Conservation (phyloP, 352 stramenopile genomes). For the Pythium folliculosum region DNA sequence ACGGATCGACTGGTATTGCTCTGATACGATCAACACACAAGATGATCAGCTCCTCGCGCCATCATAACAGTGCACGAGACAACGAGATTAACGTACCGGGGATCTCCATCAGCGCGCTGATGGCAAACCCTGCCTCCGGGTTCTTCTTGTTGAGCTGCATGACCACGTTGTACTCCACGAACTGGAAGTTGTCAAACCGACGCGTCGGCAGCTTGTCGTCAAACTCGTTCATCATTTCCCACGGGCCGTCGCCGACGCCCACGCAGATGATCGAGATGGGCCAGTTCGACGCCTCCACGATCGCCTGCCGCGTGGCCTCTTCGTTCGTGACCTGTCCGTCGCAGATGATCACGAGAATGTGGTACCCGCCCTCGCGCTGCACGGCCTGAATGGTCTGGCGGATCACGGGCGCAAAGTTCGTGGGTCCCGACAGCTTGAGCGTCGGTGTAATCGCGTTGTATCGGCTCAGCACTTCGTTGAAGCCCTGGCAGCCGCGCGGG, state of each 20-base stretch:
- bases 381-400: slow-evolving; percentile 51
- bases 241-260: slow-evolving; percentile 76
- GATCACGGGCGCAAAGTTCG: slow-evolving; percentile 75
- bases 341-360: slow-evolving; percentile 80
- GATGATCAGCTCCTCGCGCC: not conserved
- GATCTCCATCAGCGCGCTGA: slow-evolving; percentile 75
- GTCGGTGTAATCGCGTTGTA: slow-evolving; percentile 67
- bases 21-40: slow-evolving; percentile 6
- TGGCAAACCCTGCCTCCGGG: slow-evolving; percentile 68
- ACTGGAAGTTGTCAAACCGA: slow-evolving; percentile 86
- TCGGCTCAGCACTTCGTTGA: slow-evolving; percentile 53
- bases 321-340: slow-evolving; percentile 66
- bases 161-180: slow-evolving; percentile 72
- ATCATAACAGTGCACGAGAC: not conserved
- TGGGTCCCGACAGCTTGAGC: slow-evolving; percentile 56
- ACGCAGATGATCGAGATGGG: slow-evolving; percentile 73
- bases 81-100: slow-evolving; percentile 40
- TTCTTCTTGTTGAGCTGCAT: slow-evolving; percentile 68
- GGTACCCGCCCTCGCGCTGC: slow-evolving; percentile 50
- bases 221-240: slow-evolving; percentile 79
- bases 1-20: slow-evolving; percentile 40
- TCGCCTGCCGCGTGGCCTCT: slow-evolving; percentile 54
- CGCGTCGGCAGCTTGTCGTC: slow-evolving; percentile 65
- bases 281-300: slow-evolving; percentile 64
- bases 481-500: slow-evolving; percentile 48